phyloP scores from a whole-genome alignment of 495 filamentous ascomycete genomes.

The Aspergillus campestris region DNA sequence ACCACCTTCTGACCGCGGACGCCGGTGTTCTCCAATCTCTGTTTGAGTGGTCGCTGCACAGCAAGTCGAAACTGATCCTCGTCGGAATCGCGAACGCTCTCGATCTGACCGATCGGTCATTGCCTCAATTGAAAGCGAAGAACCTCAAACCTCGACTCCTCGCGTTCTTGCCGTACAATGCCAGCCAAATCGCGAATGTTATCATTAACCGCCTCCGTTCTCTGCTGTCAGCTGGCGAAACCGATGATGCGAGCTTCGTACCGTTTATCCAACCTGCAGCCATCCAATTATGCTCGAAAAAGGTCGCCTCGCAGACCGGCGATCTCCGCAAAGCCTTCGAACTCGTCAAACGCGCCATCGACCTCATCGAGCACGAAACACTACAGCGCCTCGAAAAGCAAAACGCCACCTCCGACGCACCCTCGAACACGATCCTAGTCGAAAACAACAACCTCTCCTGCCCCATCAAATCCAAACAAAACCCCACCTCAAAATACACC shows the following conservation, averaged over 20 bases:
- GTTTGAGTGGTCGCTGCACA: conserved; percentile 86
- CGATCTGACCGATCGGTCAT: conserved; percentile 89
- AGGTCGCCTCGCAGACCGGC: conserved; percentile 86
- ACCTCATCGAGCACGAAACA: conserved; percentile 80
- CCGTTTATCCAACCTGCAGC: conserved; percentile 91
- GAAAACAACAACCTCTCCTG: conserved; percentile 66
- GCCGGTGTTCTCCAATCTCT: conserved; percentile 78
- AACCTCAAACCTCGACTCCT: conserved; percentile 84
- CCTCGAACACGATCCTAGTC: conserved; percentile 49
- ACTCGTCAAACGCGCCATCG: conserved; percentile 80
- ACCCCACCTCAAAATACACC: conserved; percentile 48
- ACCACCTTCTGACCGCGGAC: conserved; percentile 82
- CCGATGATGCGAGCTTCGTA: conserved; percentile 48
- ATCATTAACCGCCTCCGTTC: conserved; percentile 75
- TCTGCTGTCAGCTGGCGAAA: conserved; percentile 46
- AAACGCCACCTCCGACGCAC: conserved; percentile 27
- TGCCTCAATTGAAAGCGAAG: conserved; percentile 86
- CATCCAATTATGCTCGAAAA: conserved; percentile 86
- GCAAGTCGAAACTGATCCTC: conserved; percentile 66
- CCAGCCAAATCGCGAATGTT: conserved; percentile 77
- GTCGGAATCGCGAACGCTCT: conserved; percentile 96
- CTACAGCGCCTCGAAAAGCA: conserved; percentile 35
- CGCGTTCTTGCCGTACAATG: conserved; percentile 88
- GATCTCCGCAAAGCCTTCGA: conserved; percentile 95
- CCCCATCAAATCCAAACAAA: conserved; percentile 30